These are phyloP conservation scores for Cutaneotrichosporon cyanovorans DNA, from an alignment of 1,284 basidiomycete genomes.

Conservation along the genomic window DNA sequence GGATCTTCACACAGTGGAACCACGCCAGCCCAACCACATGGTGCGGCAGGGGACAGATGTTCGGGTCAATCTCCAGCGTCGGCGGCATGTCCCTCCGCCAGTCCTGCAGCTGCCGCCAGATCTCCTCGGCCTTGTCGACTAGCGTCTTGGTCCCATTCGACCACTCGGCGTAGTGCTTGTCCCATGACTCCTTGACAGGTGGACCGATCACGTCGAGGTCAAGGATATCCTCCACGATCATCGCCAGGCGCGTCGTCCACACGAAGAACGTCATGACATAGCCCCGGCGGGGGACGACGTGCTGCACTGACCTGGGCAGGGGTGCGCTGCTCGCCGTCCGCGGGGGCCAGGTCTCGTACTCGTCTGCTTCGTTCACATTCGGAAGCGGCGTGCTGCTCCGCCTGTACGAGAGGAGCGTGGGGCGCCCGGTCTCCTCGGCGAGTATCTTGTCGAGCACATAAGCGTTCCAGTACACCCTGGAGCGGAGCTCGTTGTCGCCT, in stretches of 20 bases:
- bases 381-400: constrained; percentile 44
- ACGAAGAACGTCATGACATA: constrained; percentile 36
- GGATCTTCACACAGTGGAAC: constrained; percentile 34
- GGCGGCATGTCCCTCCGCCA: constrained; percentile 28
- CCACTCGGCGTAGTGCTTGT: constrained; percentile 10
- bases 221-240: constrained; percentile 39
- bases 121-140: constrained; percentile 12
- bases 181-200: constrained; percentile 10
- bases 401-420: constrained; percentile 41
- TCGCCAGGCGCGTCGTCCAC: constrained; percentile 35
- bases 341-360: constrained; percentile 45
- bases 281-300: constrained; percentile 23
- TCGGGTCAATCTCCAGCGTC: constrained; percentile 22
- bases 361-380: constrained; percentile 43
- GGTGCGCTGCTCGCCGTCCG: constrained; percentile 21
- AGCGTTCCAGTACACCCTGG: constrained; percentile 45
- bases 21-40: constrained; percentile 36
- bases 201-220: constrained; percentile 31
- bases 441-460: constrained; percentile 47
- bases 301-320: constrained; percentile 18
- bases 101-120: constrained; percentile 23
- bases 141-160: background rate
- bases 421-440: constrained; percentile 46
- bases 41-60: constrained; percentile 32
- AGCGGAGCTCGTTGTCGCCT: constrained; percentile 37